These are phyloP conservation scores for Triticum aestivum DNA, from an alignment of 176 grass and related monocot species.

Conservation along the genomic window IWGSC_CS_RefSeq_v2.1 NC_057803.1:628979882-628980381, in stretches of 20 bases:
- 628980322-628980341: conserved; percentile 6
- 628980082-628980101: conserved; percentile 94
- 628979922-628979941: not conserved
- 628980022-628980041: conserved; percentile 86
- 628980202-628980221: not conserved
- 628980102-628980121: conserved; percentile 60
- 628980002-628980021: conserved; percentile 78
- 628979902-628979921: conserved; percentile 8
- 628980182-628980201: not conserved
- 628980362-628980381: not conserved
- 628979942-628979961: not conserved
- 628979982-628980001: conserved; percentile 92
- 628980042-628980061: conserved; percentile 70
- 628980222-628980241: not conserved
- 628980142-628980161: not conserved
- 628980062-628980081: conserved; percentile 69
- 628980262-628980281: conserved; percentile 3
- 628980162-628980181: not conserved
- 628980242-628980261: conserved; percentile 3
- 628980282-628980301: not conserved
- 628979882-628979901: not conserved
- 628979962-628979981: conserved; percentile 15
- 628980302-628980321: not conserved
- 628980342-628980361: not conserved
- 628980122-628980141: conserved; percentile 50